Evolutionary conservation across 805 yeast species (phyloP), one percentile per base, ranked within the genome.

Genomic region (Pichia kluyveri): DNA sequence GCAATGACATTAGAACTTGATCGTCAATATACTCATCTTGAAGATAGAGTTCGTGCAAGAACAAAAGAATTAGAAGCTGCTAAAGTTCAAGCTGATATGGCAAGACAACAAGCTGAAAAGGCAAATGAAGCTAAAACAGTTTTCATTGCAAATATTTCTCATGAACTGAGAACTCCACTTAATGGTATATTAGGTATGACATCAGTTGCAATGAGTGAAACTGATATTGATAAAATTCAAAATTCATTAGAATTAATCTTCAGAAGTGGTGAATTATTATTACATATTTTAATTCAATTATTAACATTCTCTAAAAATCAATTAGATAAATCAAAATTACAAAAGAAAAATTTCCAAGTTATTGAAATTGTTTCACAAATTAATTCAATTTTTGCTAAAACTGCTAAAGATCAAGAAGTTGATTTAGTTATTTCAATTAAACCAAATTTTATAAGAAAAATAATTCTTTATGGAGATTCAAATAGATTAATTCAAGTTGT

Each of bases 141-240:
- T 8, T 88, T 88, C 61, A 83, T 88, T 58, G 96, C 96, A 2
- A 86, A 90, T 56, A 89, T 88, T 17, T 86, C 96, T 0, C 96
- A 88, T 63, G 99, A 93, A 68, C 72, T 93, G 60, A 77, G 98
- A 56, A 93, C 98, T 0, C 99, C 99, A 1, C 70, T 93, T 52
- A 93, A 93, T 63, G 99, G 99, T 61, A 93, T 93, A 40, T 69
- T 93, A 47, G 98, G 98, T 53, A 86, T 91, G 90, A 86, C 97
- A 0, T 85, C 95, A 3, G 84, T 91, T 48, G 90, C 96, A 7
- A 80, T 89, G 86, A 93, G 86, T 19, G 98, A 93, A 61, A 72
- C 71, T 30, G 91, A 86, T 55, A 72, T 73, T 5, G 65, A 70
- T 14, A 79, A 81, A 54, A 80, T 89, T 14, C 83, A 84, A 57